These are phyloP conservation scores for Thermoascus crustaceus DNA, from an alignment of 2,329 filamentous ascomycete genomes.

Conservation along the genomic window DNA sequence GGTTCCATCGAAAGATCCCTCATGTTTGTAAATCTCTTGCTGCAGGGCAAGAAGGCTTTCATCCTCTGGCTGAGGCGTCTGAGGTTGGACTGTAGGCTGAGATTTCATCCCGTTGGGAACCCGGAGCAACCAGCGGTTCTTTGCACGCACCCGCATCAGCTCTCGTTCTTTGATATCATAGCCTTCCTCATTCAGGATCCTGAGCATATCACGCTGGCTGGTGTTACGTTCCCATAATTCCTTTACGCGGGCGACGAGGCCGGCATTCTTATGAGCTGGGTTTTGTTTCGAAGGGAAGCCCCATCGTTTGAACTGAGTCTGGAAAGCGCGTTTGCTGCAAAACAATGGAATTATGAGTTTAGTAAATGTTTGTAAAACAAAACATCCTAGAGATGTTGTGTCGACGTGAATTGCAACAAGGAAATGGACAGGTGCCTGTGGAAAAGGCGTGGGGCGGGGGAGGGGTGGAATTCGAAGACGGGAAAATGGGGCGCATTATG, in stretches of 20 bases:
- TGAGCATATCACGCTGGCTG: constrained; percentile 64
- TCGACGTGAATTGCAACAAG: no score
- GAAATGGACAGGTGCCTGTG: constrained; percentile 2
- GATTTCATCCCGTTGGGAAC: constrained; percentile 51
- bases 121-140: constrained; percentile 61
- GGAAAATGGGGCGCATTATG: no score
- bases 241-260: constrained; percentile 60
- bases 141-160: constrained; percentile 59
- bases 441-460: constrained; percentile 2
- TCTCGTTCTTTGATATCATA: constrained; percentile 65
- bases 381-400: not conserved
- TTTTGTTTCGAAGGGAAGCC: constrained; percentile 68
- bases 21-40: constrained; percentile 30
- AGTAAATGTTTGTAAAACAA: no score
- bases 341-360: no score
- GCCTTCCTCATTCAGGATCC: constrained; percentile 61
- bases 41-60: constrained; percentile 32
- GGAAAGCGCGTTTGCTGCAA: constrained; percentile 63
- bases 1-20: constrained; percentile 20
- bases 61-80: constrained; percentile 23
- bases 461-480: constrained; percentile 3
- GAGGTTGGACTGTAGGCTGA: constrained; percentile 22
- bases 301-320: constrained; percentile 71
- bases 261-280: constrained; percentile 60
- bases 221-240: constrained; percentile 72